Base-by-base conservation (phyloP, 345 rosid genomes). In the Eucalyptus fibrosa region DNA sequence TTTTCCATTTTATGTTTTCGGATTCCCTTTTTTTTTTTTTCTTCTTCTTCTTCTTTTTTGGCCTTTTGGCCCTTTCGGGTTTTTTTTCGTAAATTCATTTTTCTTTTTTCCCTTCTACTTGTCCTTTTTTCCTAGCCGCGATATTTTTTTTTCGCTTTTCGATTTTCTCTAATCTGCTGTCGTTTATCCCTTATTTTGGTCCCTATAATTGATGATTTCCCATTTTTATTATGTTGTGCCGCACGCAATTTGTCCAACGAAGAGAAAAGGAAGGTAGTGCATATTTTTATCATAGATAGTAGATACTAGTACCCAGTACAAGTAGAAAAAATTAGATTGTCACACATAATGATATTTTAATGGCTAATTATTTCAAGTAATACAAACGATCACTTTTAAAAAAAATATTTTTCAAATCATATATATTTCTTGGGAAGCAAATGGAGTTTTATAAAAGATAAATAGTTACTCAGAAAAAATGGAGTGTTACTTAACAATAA, bases 381-480 rank as follows among this genome's bases (percentile, higher is more conserved):
- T 50, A 16, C 1, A 50, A 6, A 50, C 0, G 3, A 50, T 50
- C 19, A 0, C 53, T 50, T 50, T 16, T 16, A 6, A 50, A 50
- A 15, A 16, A 50, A 2, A 50, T 5, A 14, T 14, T 50, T 50
- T 50, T 50, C 6, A 1, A 53, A 8, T 21, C 26, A 53, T 32
- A 0, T 16, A 12, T 30, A 7, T 30, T 62, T 6, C 4, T 13
- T 30, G 4, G 0, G 9, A 30, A 30, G 14, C 3, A 7, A 30
- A 62, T 3, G 4, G 16, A 60, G 7, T n/a, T n/a, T n/a, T n/a
- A n/a, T n/a, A n/a, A n/a, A n/a, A n/a, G n/a, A n/a, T n/a, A n/a
- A n/a, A 53, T 53, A 0, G 2, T 53, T 53, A 18, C 1, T 4
- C 1, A 19, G 0, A 21, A 53, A 53, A 8, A 21, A 50, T 18